Conservation (phyloP, 2,329 filamentous ascomycete species). For the Talaromyces amestolkiae region DNA sequence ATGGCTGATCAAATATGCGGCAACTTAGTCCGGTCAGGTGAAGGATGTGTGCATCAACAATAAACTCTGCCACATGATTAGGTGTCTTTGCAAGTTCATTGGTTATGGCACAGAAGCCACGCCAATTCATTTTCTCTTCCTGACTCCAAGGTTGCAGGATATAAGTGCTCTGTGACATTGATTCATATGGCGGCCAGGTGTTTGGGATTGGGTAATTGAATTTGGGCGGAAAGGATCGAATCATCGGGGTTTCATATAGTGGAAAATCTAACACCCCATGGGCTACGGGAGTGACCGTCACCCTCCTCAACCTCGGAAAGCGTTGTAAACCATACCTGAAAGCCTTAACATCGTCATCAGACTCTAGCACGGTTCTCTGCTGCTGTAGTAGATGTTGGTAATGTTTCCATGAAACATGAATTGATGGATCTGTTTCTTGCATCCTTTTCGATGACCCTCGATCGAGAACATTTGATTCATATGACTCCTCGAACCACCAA, state of each 20-base stretch:
- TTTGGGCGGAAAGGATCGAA: constrained; percentile 40
- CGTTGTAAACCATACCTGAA: constrained; percentile 34
- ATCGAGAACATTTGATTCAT: neutral
- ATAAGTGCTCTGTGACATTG: neutral
- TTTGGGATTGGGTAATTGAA: constrained; percentile 42
- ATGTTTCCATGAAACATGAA: constrained; percentile 23
- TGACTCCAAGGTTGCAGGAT: constrained; percentile 14
- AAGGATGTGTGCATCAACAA: constrained; percentile 33
- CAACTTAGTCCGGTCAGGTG: constrained; percentile 31
- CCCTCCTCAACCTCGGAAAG: constrained; percentile 37
- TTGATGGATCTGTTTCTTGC: neutral
- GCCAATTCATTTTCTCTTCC: constrained; percentile 27
- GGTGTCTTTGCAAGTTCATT: constrained; percentile 26
- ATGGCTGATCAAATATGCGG: constrained; percentile 30
- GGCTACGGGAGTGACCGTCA: constrained; percentile 42
- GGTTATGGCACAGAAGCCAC: constrained; percentile 33
- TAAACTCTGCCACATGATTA: constrained; percentile 35
- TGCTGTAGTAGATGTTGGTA: constrained; percentile 36
- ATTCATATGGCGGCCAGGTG: constrained; percentile 29
- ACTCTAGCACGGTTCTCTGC: constrained; percentile 32
- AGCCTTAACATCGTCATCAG: constrained; percentile 29
- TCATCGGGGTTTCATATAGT: constrained; percentile 44
- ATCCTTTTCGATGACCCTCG: neutral
- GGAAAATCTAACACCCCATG: constrained; percentile 40
- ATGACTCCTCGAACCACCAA: neutral